Conservation (phyloP, 768 basidiomycete species). For the Sporobolomyces roseus region DNA sequence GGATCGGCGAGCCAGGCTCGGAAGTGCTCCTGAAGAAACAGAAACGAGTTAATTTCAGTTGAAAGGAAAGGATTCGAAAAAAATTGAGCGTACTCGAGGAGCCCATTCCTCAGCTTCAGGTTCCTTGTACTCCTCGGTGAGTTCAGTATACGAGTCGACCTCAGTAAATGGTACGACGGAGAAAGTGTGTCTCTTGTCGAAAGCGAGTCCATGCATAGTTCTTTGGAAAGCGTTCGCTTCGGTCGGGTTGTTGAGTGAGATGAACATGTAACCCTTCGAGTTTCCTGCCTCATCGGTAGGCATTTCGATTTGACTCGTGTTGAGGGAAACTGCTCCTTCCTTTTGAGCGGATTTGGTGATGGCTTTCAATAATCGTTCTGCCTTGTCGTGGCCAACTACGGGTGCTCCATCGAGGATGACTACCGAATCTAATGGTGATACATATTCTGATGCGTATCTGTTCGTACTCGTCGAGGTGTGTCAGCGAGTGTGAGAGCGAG, state of each 20-base stretch:
- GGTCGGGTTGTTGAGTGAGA: conserved; percentile 25
- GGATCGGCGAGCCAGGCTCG: conserved; percentile 90
- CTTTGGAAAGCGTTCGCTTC: conserved; percentile 32
- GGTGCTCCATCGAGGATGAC: conserved; percentile 86
- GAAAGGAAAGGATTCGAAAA: neutral
- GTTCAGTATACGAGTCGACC: conserved; percentile 61
- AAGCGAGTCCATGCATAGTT: conserved; percentile 36
- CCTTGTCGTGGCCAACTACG: conserved; percentile 72
- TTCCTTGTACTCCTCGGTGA: conserved; percentile 75
- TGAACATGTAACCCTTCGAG: conserved; percentile 65
- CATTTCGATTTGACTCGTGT: conserved; percentile 71
- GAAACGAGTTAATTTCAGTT: neutral
- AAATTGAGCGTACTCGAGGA: conserved; percentile 59
- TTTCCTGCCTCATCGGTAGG: conserved; percentile 81
- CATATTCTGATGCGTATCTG: conserved; percentile 80
- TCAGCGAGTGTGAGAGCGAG: neutral
- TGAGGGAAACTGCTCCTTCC: conserved; percentile 67
- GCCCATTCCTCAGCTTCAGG: conserved; percentile 69
- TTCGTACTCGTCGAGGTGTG: conserved; percentile 21
- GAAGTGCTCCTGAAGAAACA: conserved; percentile 75
- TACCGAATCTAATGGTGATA: conserved; percentile 83
- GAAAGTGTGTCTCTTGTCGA: conserved; percentile 43
- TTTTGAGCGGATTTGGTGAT: conserved; percentile 77
- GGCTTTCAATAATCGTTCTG: conserved; percentile 73
- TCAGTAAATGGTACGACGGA: conserved; percentile 58